These are phyloP conservation scores for Backusella mclennaniae DNA, from an alignment of 192 early-diverging fungal genomes.

Conservation along the genomic window DNA sequence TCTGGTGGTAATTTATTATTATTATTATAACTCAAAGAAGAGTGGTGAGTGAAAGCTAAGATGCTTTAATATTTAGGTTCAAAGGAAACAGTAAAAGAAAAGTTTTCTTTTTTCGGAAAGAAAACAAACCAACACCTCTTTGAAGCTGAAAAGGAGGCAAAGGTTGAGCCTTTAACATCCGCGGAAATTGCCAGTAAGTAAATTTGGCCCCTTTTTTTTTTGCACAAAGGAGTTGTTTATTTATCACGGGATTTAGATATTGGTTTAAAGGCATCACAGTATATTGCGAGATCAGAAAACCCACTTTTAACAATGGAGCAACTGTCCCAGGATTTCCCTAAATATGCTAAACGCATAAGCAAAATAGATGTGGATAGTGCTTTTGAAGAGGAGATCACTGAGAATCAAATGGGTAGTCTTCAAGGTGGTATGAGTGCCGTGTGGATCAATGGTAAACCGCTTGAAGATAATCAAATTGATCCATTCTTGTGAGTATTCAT, in stretches of 20 bases:
- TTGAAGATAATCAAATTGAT: conserved; percentile 54
- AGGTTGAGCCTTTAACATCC: conserved; percentile 48
- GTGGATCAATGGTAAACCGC: conserved; percentile 65
- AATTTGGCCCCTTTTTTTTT: background rate
- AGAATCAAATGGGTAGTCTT: conserved; percentile 22
- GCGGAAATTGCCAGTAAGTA: conserved; percentile 53
- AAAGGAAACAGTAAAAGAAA: conserved; percentile 13
- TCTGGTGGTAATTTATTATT: conserved; percentile 34
- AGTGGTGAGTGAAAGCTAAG: background rate
- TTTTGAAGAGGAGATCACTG: conserved; percentile 39
- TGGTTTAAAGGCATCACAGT: conserved; percentile 71
- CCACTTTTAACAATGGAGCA: conserved; percentile 65
- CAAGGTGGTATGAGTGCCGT: conserved; percentile 38
- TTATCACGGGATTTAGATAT: conserved; percentile 36
- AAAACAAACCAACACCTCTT: conserved; percentile 39
- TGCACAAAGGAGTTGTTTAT: background rate
- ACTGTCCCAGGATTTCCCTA: conserved; percentile 85
- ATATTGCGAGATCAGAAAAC: conserved; percentile 59
- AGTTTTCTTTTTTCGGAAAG: conserved; percentile 16
- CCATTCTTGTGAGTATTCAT: conserved; percentile 55
- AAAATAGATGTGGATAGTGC: conserved; percentile 48
- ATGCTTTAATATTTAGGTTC: conserved; percentile 6
- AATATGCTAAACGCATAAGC: conserved; percentile 77
- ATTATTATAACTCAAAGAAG: background rate
- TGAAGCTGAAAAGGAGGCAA: conserved; percentile 36